Conservation (phyloP, 352 stramenopile genomes). For the Detonula confervacea region DNA sequence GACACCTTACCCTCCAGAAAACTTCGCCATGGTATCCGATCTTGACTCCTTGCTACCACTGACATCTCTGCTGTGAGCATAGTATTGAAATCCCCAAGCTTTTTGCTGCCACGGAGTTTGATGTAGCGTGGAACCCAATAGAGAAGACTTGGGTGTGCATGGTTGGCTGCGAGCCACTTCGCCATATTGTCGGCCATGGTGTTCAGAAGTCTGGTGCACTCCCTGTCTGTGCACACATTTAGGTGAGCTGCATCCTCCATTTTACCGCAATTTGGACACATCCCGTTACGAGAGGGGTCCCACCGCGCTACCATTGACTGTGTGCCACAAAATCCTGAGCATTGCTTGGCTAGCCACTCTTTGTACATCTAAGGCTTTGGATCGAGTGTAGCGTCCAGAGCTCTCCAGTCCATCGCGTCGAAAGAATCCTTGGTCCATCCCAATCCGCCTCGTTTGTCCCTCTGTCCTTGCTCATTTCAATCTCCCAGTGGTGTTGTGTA, state of each 20-base stretch:
- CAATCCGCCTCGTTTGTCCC: not conserved
- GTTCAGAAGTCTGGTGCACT: not conserved
- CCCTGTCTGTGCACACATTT: not conserved
- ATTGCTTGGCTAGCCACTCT: not conserved
- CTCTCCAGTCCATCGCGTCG: not conserved
- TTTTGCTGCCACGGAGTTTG: not conserved
- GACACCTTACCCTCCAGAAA: not conserved
- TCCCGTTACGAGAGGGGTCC: not conserved
- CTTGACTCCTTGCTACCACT: not conserved
- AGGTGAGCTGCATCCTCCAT: not conserved
- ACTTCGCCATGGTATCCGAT: not conserved
- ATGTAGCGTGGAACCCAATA: conserved; percentile 1
- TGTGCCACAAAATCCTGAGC: not conserved
- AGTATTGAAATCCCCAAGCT: not conserved
- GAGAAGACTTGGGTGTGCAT: not conserved
- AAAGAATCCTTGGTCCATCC: not conserved
- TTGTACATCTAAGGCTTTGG: not conserved
- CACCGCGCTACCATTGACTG: not conserved
- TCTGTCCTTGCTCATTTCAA: not conserved
- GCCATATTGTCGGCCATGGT: not conserved
- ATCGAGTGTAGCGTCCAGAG: not conserved
- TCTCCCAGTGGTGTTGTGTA: not conserved
- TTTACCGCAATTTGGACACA: not conserved
- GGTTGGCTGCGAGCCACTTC: not conserved
- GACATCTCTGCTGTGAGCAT: not conserved